phyloP scores from a whole-genome alignment of 2,329 filamentous ascomycete species.

The Beauveria rudraprayagi region DNA sequence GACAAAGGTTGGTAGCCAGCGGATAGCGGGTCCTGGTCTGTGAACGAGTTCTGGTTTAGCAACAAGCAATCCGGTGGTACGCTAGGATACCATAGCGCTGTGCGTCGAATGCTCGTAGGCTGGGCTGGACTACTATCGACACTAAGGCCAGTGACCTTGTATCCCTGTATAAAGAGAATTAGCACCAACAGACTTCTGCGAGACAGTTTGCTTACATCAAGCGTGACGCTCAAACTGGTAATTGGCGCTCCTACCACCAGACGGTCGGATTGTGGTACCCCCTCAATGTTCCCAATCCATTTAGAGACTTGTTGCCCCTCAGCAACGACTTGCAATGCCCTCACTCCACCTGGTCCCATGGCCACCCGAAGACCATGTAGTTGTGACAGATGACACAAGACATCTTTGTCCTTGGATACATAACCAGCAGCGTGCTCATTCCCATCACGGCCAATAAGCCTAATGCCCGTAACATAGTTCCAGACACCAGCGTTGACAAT shows the following conservation, averaged over 20 bases:
- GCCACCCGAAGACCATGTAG: not conserved
- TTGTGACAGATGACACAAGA: not conserved
- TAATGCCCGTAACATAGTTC: not conserved
- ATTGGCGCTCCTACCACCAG: not conserved
- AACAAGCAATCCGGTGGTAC: not conserved
- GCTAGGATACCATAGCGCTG: not conserved
- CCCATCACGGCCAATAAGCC: not conserved
- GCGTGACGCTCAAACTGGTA: not conserved
- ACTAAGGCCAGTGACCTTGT: not conserved
- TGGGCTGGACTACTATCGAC: too few species aligned
- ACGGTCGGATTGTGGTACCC: not conserved
- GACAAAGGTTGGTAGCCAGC: not conserved
- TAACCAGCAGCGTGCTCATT: not conserved
- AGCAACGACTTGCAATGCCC: not conserved
- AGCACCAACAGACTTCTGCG: rapidly evolving
- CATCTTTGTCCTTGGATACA: not conserved
- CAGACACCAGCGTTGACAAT: not conserved
- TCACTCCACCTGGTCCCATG: not conserved
- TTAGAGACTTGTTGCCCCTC: not conserved
- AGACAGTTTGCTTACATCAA: not conserved
- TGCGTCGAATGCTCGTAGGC: not conserved
- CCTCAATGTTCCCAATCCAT: not conserved
- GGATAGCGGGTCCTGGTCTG: not conserved
- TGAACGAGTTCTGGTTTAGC: not conserved
- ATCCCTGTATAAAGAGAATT: not conserved